Percentiles rank a stretch among this genome's conserved stretches.
Evolutionary conservation across 768 basidiomycete genomes (phyloP).

Genomic region (Lactifluus rugatus): DNA sequence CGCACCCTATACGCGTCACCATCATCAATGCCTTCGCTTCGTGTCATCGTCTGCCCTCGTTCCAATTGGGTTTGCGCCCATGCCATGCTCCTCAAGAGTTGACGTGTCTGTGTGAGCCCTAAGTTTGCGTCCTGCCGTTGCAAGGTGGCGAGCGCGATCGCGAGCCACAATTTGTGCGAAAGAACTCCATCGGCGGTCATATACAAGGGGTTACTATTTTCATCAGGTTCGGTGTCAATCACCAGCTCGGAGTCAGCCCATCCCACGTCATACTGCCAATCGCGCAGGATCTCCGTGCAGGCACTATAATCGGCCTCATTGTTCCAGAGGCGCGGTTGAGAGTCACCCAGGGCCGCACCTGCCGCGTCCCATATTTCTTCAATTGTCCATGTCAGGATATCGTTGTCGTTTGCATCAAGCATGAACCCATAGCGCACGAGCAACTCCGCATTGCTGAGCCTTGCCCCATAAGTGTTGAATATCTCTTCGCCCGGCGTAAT

Average conservation of each 20-base stretch:
- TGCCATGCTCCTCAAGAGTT: slow-evolving; percentile 1
- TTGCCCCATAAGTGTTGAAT: slow-evolving; percentile 72
- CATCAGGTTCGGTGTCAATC: slow-evolving; percentile 2
- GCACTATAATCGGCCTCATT: background rate
- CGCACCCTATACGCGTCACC: slow-evolving; percentile 8
- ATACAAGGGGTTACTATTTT: slow-evolving; percentile 2
- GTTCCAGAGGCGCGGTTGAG: slow-evolving; percentile 1
- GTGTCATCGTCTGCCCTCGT: slow-evolving; percentile 1
- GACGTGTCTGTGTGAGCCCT: background rate
- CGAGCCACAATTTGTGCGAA: slow-evolving; percentile 17
- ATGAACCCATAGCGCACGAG: slow-evolving; percentile 63
- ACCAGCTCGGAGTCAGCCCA: slow-evolving; percentile 17
- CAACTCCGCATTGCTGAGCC: slow-evolving; percentile 54
- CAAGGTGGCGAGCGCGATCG: slow-evolving; percentile 10
- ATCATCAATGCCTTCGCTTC: background rate
- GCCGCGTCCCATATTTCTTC: slow-evolving; percentile 22
- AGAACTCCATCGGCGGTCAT: slow-evolving; percentile 19
- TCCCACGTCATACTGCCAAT: slow-evolving; percentile 14
- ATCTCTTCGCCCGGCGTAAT: slow-evolving; percentile 46
- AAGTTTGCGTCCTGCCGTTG: background rate
- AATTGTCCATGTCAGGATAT: slow-evolving; percentile 33
- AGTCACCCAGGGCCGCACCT: slow-evolving; percentile 3
- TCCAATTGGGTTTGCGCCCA: slow-evolving; percentile 6
- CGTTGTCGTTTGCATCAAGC: slow-evolving; percentile 64
- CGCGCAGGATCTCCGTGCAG: slow-evolving; percentile 16